Percentiles rank a stretch among this genome's conserved stretches.
phyloP scores from a whole-genome alignment of 2,329 filamentous ascomycete genomes.

The Parastagonospora nodorum region DNA sequence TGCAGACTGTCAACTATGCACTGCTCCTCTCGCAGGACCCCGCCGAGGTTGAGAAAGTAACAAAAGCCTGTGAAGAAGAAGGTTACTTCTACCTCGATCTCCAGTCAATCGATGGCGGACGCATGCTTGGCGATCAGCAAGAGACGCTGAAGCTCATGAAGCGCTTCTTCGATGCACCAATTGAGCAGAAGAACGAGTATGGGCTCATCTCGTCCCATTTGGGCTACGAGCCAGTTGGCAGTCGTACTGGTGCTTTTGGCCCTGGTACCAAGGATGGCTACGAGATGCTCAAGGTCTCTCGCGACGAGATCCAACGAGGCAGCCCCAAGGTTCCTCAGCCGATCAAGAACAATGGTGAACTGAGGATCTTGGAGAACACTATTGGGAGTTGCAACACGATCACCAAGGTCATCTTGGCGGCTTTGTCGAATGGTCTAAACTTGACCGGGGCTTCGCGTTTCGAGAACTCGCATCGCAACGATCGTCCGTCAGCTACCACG shows the following conservation, averaged over 20 bases:
- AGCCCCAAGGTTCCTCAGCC: constrained; percentile 24
- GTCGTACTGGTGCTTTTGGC: constrained; percentile 35
- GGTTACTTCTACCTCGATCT: constrained; percentile 64
- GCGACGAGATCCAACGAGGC: constrained; percentile 39
- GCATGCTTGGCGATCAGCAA: constrained; percentile 59
- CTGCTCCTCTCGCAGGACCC: constrained; percentile 61
- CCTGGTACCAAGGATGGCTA: constrained; percentile 37
- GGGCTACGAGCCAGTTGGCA: constrained; percentile 48
- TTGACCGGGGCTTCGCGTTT: constrained; percentile 33
- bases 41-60: constrained; percentile 57
- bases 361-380: constrained; percentile 31
- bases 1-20: constrained; percentile 58
- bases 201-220: constrained; percentile 60
- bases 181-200: constrained; percentile 63
- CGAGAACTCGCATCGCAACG: constrained; percentile 39
- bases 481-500: constrained; percentile 39
- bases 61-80: constrained; percentile 56
- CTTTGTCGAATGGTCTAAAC: constrained; percentile 44
- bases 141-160: constrained; percentile 61
- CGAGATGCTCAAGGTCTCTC: constrained; percentile 41
- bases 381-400: constrained; percentile 38
- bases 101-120: constrained; percentile 57
- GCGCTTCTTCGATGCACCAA: constrained; percentile 59
- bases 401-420: constrained; percentile 52
- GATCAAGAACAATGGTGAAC: constrained; percentile 37